Evolutionary conservation across 2,329 filamentous ascomycete genomes (phyloP).

Genomic region (Paraphaeosphaeria minitans): DNA sequence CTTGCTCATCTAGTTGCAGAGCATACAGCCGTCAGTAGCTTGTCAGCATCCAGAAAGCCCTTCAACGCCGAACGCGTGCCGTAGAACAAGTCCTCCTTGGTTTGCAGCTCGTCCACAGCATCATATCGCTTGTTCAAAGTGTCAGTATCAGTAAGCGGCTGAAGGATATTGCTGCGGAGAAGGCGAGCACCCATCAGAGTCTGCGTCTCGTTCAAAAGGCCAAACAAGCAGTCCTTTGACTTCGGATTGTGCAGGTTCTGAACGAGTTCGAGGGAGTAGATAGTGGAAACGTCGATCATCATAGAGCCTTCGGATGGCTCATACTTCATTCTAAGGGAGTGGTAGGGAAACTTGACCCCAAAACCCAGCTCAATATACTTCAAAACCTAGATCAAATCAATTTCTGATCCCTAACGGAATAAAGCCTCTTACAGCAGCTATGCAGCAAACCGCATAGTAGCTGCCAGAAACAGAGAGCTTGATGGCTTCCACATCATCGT

Average conservation of each 20-base stretch:
- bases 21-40: constrained; percentile 72
- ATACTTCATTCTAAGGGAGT: constrained; percentile 84
- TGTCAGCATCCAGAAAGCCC: constrained; percentile 78
- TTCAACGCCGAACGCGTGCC: constrained; percentile 77
- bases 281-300: constrained; percentile 92
- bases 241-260: constrained; percentile 80
- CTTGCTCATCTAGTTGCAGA: constrained; percentile 8
- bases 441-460: constrained; percentile 82
- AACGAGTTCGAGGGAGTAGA: constrained; percentile 85
- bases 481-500: constrained; percentile 78
- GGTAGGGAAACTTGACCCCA: constrained; percentile 70
- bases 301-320: constrained; percentile 89
- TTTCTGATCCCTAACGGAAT: constrained; percentile 38
- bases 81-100: constrained; percentile 84
- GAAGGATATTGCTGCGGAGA: constrained; percentile 82
- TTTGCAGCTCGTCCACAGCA: constrained; percentile 80
- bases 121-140: constrained; percentile 77
- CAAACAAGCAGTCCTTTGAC: constrained; percentile 82
- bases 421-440: constrained; percentile 76
- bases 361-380: constrained; percentile 78
- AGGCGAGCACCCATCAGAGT: constrained; percentile 90
- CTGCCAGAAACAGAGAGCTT: constrained; percentile 81
- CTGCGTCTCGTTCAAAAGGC: constrained; percentile 79
- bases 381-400: constrained; percentile 63
- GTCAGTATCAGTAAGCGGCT: constrained; percentile 76